Percentiles rank a stretch among this genome's conserved stretches.
Evolutionary conservation across 1,284 basidiomycete genomes (phyloP).

Genomic region (Butyriboletus appendiculatus): DNA sequence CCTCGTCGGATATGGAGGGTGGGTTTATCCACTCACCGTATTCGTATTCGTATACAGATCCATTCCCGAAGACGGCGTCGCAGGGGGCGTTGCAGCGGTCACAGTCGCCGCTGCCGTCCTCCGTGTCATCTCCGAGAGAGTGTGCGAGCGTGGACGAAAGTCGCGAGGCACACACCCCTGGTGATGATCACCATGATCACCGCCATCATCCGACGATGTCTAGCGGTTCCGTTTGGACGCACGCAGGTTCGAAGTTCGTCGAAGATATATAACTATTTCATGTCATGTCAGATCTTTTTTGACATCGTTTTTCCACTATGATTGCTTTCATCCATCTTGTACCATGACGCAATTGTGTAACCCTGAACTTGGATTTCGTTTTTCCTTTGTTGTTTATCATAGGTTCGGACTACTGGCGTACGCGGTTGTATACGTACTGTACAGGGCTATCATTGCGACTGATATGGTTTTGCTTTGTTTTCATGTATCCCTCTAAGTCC

Average conservation of each 20-base stretch:
- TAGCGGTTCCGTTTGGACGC: conserved; percentile 39
- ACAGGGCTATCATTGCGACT: neutral
- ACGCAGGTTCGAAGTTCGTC: conserved; percentile 38
- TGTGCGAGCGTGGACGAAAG: conserved; percentile 19
- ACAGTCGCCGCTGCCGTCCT: conserved; percentile 26
- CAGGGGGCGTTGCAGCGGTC: conserved; percentile 13
- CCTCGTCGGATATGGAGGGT: conserved; percentile 24
- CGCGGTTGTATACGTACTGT: neutral
- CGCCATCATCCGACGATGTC: conserved; percentile 38
- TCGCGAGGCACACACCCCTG: conserved; percentile 2
- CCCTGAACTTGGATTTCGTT: neutral
- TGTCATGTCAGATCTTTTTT: neutral
- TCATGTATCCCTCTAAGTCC: neutral
- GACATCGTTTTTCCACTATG: neutral
- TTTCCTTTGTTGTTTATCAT: neutral
- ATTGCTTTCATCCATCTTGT: neutral
- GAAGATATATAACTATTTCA: conserved; percentile 24
- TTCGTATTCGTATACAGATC: conserved; percentile 20
- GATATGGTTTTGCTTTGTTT: neutral
- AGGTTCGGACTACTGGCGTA: neutral
- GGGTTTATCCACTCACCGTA: conserved; percentile 7
- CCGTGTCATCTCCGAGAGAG: conserved; percentile 25
- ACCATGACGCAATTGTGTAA: neutral
- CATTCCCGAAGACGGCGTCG: conserved; percentile 19
- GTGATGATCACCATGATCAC: conserved; percentile 15